These are phyloP conservation scores for Populus simonii DNA, from an alignment of 345 rosid species.

Conservation along the genomic window DNA sequence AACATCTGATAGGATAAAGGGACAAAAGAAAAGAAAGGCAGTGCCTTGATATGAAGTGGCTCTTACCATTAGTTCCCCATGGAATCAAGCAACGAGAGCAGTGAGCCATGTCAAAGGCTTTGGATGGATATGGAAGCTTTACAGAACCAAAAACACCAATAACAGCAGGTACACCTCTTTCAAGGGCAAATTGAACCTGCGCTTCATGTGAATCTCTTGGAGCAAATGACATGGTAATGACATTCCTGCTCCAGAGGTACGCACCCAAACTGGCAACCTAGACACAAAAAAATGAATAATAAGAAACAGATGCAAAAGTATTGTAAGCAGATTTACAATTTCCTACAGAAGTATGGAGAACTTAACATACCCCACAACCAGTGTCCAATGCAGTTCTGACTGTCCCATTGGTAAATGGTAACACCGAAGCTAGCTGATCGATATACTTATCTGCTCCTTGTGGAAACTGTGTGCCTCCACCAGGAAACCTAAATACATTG, in stretches of 20 bases:
- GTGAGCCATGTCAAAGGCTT: constrained; percentile 97
- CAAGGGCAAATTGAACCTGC: constrained; percentile 97
- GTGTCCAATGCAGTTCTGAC: constrained; percentile 97
- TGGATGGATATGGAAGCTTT: constrained; percentile 85
- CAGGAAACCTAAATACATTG: constrained; percentile 90
- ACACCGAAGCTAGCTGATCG: constrained; percentile 86
- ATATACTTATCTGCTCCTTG: constrained; percentile 98
- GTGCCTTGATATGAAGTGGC: neutral
- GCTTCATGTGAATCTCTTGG: constrained; percentile 99
- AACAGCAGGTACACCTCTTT: constrained; percentile 98
- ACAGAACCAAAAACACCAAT: constrained; percentile 96
- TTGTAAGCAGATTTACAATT: neutral
- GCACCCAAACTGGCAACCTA: constrained; percentile 99
- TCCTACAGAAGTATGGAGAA: constrained; percentile 2
- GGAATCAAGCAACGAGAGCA: constrained; percentile 98
- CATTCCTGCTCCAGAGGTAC: constrained; percentile 95
- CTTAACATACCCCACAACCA: constrained; percentile 88
- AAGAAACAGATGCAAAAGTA: neutral
- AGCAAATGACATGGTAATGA: constrained; percentile 93
- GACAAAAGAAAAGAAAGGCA: neutral
- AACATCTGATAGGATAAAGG: neutral
- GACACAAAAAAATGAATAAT: neutral
- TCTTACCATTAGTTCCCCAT: constrained; percentile 92
- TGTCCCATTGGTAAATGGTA: constrained; percentile 83
- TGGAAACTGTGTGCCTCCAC: constrained; percentile 99